Evolutionary conservation across 139 green algal species (phyloP), one percentile per base, ranked within the genome.

Genomic region (Spirogloea muscicola): DNA sequence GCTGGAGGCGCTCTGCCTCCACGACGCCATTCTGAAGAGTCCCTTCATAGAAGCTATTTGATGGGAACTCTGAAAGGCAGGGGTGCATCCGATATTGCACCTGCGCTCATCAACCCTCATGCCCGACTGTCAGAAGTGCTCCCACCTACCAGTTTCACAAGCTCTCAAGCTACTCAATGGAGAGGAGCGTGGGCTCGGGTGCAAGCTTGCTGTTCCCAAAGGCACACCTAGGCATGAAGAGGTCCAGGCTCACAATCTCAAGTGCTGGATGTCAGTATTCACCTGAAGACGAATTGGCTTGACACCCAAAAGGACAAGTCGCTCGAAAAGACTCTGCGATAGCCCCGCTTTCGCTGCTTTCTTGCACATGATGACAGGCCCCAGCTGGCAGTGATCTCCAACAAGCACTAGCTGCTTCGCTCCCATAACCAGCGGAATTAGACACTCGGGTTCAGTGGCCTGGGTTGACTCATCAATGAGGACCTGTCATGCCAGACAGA

Each of bases 1-100:
- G 52, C 49, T 77, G 51, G 21, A 77, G 70, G 44, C 90, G 82
- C 71, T 92, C 89, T 6, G 58, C 62, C 36, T 57, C 31, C 18
- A 55, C 81, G 9, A 94, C 79, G 38, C 89, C 89, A 64, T 94
- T 92, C 83, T 96, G 91, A 57, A 98, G 91, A 13, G 87, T 92
- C 55, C 94, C 94, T 87, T 98, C 94, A 66, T 98, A 98, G 73
- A 97, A 98, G 1, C 79, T 92, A 87, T 98, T 94, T 62, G 84
- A 92, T 31, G 94, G 94, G 84, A 98, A 98, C 79, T 96, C 89
- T 39, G 85, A 93, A 34, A 98, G 84, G 69, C 84, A 90, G 34
- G 94, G 94, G 85, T 99, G 94, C 94, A 99, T 99, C 80, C 94
- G 90, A 83, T 99, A 98, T 81, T 98, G 93, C 29, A 97, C 90